These are phyloP conservation scores for Penicillium paradoxum DNA, from an alignment of 495 filamentous ascomycete species.

Conservation along the genomic window DNA sequence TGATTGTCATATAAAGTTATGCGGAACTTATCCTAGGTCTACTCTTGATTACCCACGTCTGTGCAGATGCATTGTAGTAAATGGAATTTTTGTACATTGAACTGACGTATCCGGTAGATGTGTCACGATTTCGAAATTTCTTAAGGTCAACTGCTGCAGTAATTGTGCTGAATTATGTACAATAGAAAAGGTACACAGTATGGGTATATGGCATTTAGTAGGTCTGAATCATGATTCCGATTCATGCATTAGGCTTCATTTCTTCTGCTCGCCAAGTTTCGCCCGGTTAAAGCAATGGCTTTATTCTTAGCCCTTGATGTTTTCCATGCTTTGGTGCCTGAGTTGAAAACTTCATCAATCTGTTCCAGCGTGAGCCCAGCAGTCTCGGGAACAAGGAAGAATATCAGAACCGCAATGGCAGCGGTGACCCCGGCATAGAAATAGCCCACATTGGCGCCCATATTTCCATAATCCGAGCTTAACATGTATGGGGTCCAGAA, in stretches of 20 bases:
- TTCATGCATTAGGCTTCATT: background rate
- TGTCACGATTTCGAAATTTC: no score
- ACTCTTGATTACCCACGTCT: no score
- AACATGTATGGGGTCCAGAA: slow-evolving; percentile 34
- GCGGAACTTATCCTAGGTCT: no score
- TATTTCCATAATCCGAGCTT: slow-evolving; percentile 21
- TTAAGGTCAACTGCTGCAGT: no score
- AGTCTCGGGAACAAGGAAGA: slow-evolving; percentile 26
- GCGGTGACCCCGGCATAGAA: slow-evolving; percentile 27
- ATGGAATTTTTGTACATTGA: no score
- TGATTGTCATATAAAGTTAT: no score
- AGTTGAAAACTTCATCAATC: slow-evolving; percentile 27
- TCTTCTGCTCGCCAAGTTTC: background rate
- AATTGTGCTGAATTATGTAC: no score
- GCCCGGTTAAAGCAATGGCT: background rate
- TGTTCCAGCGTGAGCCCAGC: slow-evolving; percentile 27
- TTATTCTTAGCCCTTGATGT: slow-evolving; percentile 21
- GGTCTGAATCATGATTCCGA: no score
- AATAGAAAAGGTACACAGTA: no score
- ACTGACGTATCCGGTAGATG: no score
- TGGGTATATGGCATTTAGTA: no score
- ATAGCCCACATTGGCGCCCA: slow-evolving; percentile 29
- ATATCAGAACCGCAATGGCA: slow-evolving; percentile 15
- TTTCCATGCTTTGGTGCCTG: slow-evolving; percentile 19
- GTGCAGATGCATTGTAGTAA: no score